Conservation (phyloP, 2,329 filamentous ascomycete genomes). For the Phaeoacremonium minimum region DNA sequence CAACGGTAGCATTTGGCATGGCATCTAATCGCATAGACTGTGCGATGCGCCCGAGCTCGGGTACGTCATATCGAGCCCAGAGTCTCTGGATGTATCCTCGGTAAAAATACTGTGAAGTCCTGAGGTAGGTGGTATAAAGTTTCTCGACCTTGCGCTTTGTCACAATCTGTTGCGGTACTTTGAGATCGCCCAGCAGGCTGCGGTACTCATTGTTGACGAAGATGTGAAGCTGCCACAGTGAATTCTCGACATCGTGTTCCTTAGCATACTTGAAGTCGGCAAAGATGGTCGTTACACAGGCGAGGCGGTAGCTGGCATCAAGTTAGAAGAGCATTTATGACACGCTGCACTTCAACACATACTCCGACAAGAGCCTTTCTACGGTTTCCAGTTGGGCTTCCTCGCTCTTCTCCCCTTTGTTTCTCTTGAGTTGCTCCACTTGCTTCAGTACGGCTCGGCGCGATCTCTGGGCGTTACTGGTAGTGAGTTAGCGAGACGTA, state of each 20-base stretch:
- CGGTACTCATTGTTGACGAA: slow-evolving; percentile 76
- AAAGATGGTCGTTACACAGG: slow-evolving; percentile 70
- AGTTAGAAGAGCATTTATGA: slow-evolving; percentile 6
- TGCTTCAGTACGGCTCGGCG: slow-evolving; percentile 37
- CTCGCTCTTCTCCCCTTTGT: slow-evolving; percentile 27
- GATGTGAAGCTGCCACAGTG: slow-evolving; percentile 76
- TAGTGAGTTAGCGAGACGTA: too few species aligned
- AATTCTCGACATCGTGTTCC: slow-evolving; percentile 60
- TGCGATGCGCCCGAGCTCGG: slow-evolving; percentile 25
- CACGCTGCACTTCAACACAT: slow-evolving; percentile 13
- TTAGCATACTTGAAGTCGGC: slow-evolving; percentile 65
- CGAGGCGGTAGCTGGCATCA: slow-evolving; percentile 43
- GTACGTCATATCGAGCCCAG: slow-evolving; percentile 53
- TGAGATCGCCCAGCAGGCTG: slow-evolving; percentile 57
- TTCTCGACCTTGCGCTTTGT: slow-evolving; percentile 75
- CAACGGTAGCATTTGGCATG: slow-evolving; percentile 36
- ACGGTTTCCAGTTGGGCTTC: slow-evolving; percentile 37
- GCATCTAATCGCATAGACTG: slow-evolving; percentile 7
- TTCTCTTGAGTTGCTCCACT: slow-evolving; percentile 34
- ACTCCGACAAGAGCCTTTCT: slow-evolving; percentile 38
- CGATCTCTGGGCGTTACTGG: slow-evolving; percentile 36
- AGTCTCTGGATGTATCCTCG: slow-evolving; percentile 77
- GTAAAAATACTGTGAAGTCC: slow-evolving; percentile 85
- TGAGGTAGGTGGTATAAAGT: slow-evolving; percentile 79
- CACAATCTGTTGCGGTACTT: slow-evolving; percentile 47